Conservation (phyloP, 1,284 basidiomycete species). For the Marasmius tenuissimus region DNA sequence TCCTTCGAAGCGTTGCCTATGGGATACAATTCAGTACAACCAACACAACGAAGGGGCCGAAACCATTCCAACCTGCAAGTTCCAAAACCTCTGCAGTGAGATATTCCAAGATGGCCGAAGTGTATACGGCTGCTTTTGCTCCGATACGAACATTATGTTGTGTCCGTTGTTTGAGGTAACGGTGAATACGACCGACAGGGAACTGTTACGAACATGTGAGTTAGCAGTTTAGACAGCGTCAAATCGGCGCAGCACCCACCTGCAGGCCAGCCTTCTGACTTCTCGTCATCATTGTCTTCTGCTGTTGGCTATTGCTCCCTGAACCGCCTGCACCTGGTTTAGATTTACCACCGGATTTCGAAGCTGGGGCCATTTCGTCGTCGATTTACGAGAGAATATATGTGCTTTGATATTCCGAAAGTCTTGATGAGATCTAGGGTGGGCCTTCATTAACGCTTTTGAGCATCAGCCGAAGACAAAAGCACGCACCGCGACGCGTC, state of each 20-base stretch:
- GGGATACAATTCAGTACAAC: neutral
- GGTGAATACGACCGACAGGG: conserved; percentile 92
- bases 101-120: conserved; percentile 90
- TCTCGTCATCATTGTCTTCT: conserved; percentile 54
- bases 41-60: neutral
- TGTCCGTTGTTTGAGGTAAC: conserved; percentile 91
- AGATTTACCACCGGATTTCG: conserved; percentile 45
- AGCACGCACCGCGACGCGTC: neutral
- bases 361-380: conserved; percentile 36
- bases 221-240: neutral
- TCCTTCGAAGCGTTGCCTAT: conserved; percentile 96
- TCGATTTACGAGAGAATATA: neutral
- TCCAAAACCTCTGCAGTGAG: conserved; percentile 90
- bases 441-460: neutral
- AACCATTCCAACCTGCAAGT: conserved; percentile 70
- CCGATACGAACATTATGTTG: conserved; percentile 93
- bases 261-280: conserved; percentile 85
- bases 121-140: conserved; percentile 91
- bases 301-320: conserved; percentile 22
- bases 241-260: conserved; percentile 43
- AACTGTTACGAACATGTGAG: conserved; percentile 49
- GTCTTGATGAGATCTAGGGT: neutral
- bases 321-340: conserved; percentile 32
- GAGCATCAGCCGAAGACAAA: neutral
- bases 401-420: neutral